Evolutionary conservation across 1,284 basidiomycete genomes (phyloP), one percentile per base, ranked within the genome.

Genomic region (Mycosarcoma maydis): DNA sequence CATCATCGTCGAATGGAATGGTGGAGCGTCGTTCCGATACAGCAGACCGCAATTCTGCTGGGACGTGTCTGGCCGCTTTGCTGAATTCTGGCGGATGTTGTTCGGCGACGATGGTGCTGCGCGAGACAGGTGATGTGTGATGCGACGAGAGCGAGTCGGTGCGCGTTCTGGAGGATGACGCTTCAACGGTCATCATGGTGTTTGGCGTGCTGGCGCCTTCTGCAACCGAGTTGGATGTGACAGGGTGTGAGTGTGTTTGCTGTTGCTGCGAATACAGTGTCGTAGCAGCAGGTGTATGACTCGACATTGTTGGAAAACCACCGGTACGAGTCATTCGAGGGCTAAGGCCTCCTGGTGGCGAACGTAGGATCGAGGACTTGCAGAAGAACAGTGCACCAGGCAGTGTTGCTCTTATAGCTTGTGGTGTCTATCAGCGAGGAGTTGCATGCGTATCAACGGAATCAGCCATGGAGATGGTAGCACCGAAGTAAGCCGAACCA

Each of bases 131-230:
- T 19, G 46, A 54, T 33, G 39, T 22, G 32, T 62, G 59, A 6
- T 50, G 52, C 6, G 61, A 65, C 1, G 61, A 57, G 10, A 30
- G 16, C n/a, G 61, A 65, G 34, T 57, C 50, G 42, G 55, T 54
- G 13, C 55, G 55, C 6, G 54, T 37, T 4, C 60, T 37, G 1
- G 55, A 65, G 6, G 55, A 58, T 13, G 54, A 53, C 3, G 50
- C 41, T 38, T 49, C 50, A 14, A 37, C 38, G 1, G 55, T 53
- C 61, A 65, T 65, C 14, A 22, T 49, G 11, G 44, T 45, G n/a
- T 54, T 53, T 3, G 61, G 50, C 3, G 54, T 57, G 3, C 23
- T 44, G 20, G 48, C 16, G 8, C 54, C 49, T 23, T 29, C 37
- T 5, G 43, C 27, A 10, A 10, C 27, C 3, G n/a, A 14, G 17